A percentile compares a stretch with the other conserved stretches of the same genome.
Evolutionary conservation across 2,329 filamentous ascomycete genomes (phyloP).

Genomic region (Blastomyces parvus): DNA sequence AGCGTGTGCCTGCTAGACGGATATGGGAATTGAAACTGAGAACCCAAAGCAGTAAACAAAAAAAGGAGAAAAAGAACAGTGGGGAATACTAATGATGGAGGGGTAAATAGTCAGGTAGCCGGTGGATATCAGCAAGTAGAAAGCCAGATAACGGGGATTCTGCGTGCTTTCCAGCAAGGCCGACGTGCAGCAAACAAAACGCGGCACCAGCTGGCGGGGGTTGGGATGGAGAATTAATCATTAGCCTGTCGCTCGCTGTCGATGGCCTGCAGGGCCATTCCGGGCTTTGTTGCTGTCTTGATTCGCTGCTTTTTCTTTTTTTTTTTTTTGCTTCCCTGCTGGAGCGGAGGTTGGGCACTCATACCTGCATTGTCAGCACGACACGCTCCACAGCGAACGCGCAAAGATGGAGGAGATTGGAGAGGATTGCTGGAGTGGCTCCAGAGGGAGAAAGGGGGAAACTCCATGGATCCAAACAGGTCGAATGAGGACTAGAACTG

Average conservation of each 20-base stretch:
- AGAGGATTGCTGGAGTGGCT: constrained; percentile 4
- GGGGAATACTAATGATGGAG: constrained; percentile 1
- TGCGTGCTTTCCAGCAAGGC: constrained; percentile 15
- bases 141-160: background rate
- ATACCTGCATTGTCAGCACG: constrained; percentile 28
- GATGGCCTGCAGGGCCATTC: constrained; percentile 10
- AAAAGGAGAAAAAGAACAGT: background rate
- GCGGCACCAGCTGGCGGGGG: constrained; percentile 22
- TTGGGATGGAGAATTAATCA: background rate
- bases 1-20: background rate
- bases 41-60: background rate
- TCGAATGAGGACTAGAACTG: background rate
- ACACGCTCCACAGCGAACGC: constrained; percentile 13
- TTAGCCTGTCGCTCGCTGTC: background rate
- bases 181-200: constrained; percentile 18
- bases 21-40: constrained; percentile 2
- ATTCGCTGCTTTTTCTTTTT: constrained; percentile 28
- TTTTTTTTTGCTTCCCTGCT: constrained; percentile 20
- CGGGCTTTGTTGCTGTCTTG: constrained; percentile 16
- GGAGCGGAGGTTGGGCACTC: constrained; percentile 31
- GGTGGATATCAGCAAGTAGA: background rate
- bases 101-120: background rate
- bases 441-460: background rate
- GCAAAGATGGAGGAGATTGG: background rate
- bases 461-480: background rate